These are phyloP conservation scores for Sugiyamaella qingdaonensis DNA, from an alignment of 805 yeast species.

Conservation along the genomic window DNA sequence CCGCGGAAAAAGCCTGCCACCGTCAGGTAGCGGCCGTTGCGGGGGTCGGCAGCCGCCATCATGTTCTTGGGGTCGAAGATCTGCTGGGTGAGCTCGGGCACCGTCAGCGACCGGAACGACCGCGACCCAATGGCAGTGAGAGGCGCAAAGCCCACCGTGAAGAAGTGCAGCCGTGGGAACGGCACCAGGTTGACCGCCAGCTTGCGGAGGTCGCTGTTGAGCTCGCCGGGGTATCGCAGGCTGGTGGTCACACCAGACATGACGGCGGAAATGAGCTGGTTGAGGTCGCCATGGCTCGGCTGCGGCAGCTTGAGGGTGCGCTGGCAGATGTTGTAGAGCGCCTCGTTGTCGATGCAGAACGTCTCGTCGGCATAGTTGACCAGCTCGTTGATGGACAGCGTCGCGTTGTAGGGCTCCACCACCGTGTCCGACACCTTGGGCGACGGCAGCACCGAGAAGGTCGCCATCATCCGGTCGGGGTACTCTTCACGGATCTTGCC, in stretches of 20 bases:
- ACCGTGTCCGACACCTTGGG: slow-evolving; percentile 91
- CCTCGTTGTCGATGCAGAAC: slow-evolving; percentile 93
- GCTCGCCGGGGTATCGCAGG: slow-evolving; percentile 90
- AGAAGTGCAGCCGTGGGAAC: slow-evolving; percentile 91
- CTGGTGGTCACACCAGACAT: slow-evolving; percentile 96
- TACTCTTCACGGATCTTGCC: slow-evolving; percentile 86
- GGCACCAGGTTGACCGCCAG: slow-evolving; percentile 93
- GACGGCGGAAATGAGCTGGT: slow-evolving; percentile 78
- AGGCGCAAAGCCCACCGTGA: slow-evolving; percentile 94
- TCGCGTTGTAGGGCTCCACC: slow-evolving; percentile 92
- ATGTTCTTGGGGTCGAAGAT: slow-evolving; percentile 87
- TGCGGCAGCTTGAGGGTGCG: slow-evolving; percentile 74
- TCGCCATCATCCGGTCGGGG: slow-evolving; percentile 94
- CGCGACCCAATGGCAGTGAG: slow-evolving; percentile 75
- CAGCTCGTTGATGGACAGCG: slow-evolving; percentile 84
- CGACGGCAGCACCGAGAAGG: slow-evolving; percentile 89
- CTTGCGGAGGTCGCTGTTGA: slow-evolving; percentile 87
- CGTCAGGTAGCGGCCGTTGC: slow-evolving; percentile 85
- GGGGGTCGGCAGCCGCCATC: slow-evolving; percentile 95
- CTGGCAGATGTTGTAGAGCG: slow-evolving; percentile 84
- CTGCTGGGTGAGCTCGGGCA: slow-evolving; percentile 90
- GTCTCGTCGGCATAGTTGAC: slow-evolving; percentile 90
- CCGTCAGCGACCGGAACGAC: slow-evolving; percentile 78
- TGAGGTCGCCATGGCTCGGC: slow-evolving; percentile 76
- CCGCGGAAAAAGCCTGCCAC: slow-evolving; percentile 95